phyloP scores from a whole-genome alignment of 805 yeast species.

The Kodamaea leandrae region DNA sequence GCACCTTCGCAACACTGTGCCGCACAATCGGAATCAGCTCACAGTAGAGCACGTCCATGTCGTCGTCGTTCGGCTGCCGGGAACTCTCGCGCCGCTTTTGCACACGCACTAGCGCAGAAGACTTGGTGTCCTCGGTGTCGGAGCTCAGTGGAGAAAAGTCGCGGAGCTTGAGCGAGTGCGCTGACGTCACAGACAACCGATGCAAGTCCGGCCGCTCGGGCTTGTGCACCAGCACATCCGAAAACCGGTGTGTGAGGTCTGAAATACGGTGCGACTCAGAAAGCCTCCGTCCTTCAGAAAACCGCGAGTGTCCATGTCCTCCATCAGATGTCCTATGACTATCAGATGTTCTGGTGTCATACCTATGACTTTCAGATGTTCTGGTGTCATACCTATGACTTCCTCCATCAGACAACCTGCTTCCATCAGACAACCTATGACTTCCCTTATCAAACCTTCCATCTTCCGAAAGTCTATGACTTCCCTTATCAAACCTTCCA shows the following conservation, averaged over 20 bases:
- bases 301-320: neutral
- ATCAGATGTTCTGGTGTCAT: too few species aligned
- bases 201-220: neutral
- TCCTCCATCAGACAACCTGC: too few species aligned
- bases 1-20: slow-evolving; percentile 58
- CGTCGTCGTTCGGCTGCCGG: slow-evolving; percentile 21
- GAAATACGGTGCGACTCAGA: neutral
- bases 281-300: neutral
- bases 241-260: neutral
- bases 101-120: slow-evolving; percentile 50
- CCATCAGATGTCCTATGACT: too few species aligned
- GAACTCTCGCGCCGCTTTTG: slow-evolving; percentile 55
- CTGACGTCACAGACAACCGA: neutral
- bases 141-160: slow-evolving; percentile 53
- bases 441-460: too few species aligned
- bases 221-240: neutral
- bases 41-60: slow-evolving; percentile 72
- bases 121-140: slow-evolving; percentile 59
- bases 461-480: too few species aligned
- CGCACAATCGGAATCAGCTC: slow-evolving; percentile 85
- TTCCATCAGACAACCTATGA: too few species aligned
- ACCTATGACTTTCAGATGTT: too few species aligned
- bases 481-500: too few species aligned
- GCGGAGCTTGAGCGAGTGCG: neutral
- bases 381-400: too few species aligned